Percentiles rank a stretch among this genome's conserved stretches.
phyloP scores from a whole-genome alignment of 805 yeast genomes.

The Spathaspora girioi region DNA sequence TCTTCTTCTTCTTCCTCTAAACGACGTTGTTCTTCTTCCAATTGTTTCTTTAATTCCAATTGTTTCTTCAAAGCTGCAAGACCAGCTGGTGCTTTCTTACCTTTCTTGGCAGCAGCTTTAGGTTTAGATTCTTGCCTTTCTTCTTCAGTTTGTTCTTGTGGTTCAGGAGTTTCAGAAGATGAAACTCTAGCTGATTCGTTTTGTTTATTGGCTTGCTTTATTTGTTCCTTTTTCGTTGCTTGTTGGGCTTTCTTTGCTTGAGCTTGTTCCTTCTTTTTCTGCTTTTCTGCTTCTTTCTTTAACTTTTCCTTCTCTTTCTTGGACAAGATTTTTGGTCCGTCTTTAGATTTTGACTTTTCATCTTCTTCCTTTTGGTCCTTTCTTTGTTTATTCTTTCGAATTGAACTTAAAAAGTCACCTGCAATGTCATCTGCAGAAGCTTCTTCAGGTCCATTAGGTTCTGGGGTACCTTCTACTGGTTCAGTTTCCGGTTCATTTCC shows the following conservation, averaged over 20 bases:
- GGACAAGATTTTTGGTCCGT: constrained; percentile 73
- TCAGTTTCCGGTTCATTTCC: constrained; percentile 17
- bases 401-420: constrained; percentile 77
- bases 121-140: constrained; percentile 24
- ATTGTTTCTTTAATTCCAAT: constrained; percentile 80
- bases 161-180: constrained; percentile 31
- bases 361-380: constrained; percentile 66
- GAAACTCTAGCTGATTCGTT: constrained; percentile 35
- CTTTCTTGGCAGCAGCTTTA: constrained; percentile 45
- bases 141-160: constrained; percentile 21
- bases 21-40: constrained; percentile 77
- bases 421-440: constrained; percentile 29
- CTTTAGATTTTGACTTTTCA: constrained; percentile 50
- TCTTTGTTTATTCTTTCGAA: constrained; percentile 76
- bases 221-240: constrained; percentile 55
- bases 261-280: constrained; percentile 85
- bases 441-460: constrained; percentile 5
- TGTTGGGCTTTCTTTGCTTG: constrained; percentile 76
- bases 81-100: constrained; percentile 85
- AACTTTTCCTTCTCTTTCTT: constrained; percentile 95
- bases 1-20: constrained; percentile 66
- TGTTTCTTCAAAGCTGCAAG: constrained; percentile 88
- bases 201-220: constrained; percentile 44
- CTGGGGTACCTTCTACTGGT: constrained; percentile 12
- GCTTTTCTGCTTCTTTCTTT: constrained; percentile 89